Base-by-base conservation (phyloP, 331 rosid species). In the Quercus phellos region DNA sequence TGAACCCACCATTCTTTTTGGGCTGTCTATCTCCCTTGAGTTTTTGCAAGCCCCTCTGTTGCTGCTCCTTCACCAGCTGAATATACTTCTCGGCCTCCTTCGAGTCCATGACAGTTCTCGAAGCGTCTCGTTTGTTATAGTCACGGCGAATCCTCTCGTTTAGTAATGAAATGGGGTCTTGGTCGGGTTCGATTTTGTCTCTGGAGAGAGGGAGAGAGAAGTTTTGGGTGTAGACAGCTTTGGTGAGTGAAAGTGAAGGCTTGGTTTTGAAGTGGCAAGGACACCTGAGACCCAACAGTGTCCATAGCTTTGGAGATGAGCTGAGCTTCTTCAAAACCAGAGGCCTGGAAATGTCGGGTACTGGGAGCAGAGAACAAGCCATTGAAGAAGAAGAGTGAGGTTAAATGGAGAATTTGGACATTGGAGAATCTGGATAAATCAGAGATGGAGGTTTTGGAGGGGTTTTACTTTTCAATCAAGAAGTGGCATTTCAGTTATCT, bases 31-130 rank as follows among this genome's bases (percentile, higher is more conserved):
- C 94, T 6, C 94, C 95, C 75, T 88, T 90, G 84, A 94, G 77
- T 85, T 90, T 94, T 89, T 88, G 93, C 76, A 94, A 67, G 55
- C 98, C 98, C 74, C 92, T 88, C 84, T 89, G 95, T 82, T 94
- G 97, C 83, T 94, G 98, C 76, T 81, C 85, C 92, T 89, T 94
- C 82, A 94, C 95, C 89, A 90, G 42, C 70, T 78, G 75, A 46
- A 94, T 86, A 72, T 92, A 90, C 86, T 85, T 87, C 66, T 89
- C 91, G 16, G 97, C 98, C 70, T 92, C 98, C 72, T 87, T 89
- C 29, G 93, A 76, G 34, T 89, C 87, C 92, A 90, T 87, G 6
- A 68, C 83, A 19, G 85, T 84, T 35, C 85, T 79, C 11, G 88
- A 81, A 51, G 72, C 80, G 55, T 88, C 89, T 43, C 91, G 80